Conservation (phyloP, 805 yeast species). For the Hanseniaspora singularis region DNA sequence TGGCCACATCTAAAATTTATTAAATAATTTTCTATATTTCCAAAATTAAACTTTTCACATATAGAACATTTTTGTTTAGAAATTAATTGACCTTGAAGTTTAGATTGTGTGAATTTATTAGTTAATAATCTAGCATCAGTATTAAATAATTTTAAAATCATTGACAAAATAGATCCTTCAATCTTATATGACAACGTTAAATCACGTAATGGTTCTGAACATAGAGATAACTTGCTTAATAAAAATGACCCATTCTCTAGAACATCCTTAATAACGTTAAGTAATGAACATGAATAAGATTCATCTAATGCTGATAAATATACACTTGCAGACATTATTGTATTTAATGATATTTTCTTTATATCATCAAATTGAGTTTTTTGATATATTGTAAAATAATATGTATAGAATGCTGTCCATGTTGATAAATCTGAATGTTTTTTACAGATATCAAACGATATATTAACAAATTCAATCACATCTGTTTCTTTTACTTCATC, state of each 20-base stretch:
- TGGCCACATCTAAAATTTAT: slow-evolving; percentile 55
- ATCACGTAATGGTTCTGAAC: slow-evolving; percentile 48
- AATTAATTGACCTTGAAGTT: slow-evolving; percentile 54
- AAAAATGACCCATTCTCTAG: slow-evolving; percentile 38
- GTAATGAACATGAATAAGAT: slow-evolving; percentile 33
- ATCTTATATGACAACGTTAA: slow-evolving; percentile 52
- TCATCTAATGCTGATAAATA: slow-evolving; percentile 12
- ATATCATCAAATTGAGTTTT: slow-evolving; percentile 16
- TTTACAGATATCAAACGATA: slow-evolving; percentile 3
- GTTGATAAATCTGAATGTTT: not conserved
- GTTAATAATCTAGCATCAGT: slow-evolving; percentile 42
- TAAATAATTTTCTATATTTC: slow-evolving; percentile 25
- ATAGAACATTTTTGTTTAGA: slow-evolving; percentile 51
- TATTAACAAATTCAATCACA: not conserved
- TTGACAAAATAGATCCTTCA: slow-evolving; percentile 44
- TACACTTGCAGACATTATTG: slow-evolving; percentile 20
- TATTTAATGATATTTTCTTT: slow-evolving; percentile 17
- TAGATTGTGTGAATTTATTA: slow-evolving; percentile 32
- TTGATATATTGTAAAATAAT: slow-evolving; percentile 17
- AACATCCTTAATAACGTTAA: slow-evolving; percentile 44
- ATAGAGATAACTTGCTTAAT: slow-evolving; percentile 45
- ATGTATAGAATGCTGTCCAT: slow-evolving; percentile 15
- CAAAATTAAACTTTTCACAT: slow-evolving; percentile 31
- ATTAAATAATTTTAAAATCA: slow-evolving; percentile 45
- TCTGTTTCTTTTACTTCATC: not conserved